phyloP scores from a whole-genome alignment of 139 green algal species.

The Closterium sp. region DNA sequence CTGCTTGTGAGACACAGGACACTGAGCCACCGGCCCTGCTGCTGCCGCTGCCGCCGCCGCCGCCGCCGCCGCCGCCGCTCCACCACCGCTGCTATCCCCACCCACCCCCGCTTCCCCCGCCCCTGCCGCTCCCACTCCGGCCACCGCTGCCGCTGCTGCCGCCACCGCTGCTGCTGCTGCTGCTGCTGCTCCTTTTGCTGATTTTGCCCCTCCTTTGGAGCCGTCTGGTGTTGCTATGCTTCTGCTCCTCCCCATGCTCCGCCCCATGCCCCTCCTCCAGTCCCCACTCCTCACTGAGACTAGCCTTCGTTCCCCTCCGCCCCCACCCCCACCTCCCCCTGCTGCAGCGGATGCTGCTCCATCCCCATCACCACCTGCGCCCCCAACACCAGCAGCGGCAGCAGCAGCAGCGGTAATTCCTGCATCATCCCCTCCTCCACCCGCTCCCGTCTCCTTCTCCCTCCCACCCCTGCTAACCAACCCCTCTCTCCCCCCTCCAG shows the following conservation, averaged over 20 bases:
- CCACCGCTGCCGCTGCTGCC: background rate
- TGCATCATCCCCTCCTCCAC: background rate
- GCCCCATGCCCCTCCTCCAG: background rate
- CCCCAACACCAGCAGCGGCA: background rate
- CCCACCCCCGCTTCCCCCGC: background rate
- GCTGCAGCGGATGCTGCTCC: background rate
- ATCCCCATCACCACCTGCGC: background rate
- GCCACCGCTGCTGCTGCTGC: background rate
- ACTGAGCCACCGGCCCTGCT: background rate
- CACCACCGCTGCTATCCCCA: background rate
- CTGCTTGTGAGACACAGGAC: background rate
- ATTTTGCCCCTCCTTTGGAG: background rate
- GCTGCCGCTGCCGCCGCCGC: background rate
- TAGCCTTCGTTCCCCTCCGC: background rate
- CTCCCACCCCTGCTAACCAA: background rate
- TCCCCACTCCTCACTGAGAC: background rate
- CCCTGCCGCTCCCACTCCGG: background rate
- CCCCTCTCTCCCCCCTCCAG: background rate
- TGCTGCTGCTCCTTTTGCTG: background rate
- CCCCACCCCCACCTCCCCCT: background rate
- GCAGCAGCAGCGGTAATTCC: background rate
- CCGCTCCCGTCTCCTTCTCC: background rate
- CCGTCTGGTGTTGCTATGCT: background rate
- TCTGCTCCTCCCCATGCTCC: background rate
- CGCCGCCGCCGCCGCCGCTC: too few species aligned